Evolutionary conservation across 805 yeast genomes (phyloP).

Genomic region (Grigorovia jiainica): DNA sequence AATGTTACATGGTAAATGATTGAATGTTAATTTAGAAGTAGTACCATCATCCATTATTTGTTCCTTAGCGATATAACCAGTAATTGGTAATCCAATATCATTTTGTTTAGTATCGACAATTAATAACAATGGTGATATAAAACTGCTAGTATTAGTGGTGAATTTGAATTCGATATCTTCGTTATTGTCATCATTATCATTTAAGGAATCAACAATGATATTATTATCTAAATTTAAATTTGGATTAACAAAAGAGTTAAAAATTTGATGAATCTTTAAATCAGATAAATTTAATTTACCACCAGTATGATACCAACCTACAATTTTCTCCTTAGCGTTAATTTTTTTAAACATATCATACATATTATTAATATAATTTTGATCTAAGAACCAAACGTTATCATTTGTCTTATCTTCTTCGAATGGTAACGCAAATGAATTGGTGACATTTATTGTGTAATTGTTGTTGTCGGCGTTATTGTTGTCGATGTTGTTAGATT

Average conservation of each 20-base stretch:
- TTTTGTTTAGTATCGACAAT: conserved; percentile 85
- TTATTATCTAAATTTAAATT: not conserved
- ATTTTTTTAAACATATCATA: conserved; percentile 96
- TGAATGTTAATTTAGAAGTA: conserved; percentile 82
- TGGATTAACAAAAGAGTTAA: conserved; percentile 45
- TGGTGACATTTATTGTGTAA: conserved; percentile 58
- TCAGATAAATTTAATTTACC: conserved; percentile 86
- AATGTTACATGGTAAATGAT: conserved; percentile 84
- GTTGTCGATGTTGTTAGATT: conserved; percentile 9
- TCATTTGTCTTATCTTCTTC: conserved; percentile 93
- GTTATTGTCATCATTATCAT: not conserved
- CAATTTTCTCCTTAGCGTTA: conserved; percentile 89
- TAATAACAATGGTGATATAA: conserved; percentile 53
- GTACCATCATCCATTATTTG: conserved; percentile 96
- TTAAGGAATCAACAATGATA: not conserved
- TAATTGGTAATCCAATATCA: conserved; percentile 86
- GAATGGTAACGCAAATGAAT: conserved; percentile 94
- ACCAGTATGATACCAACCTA: conserved; percentile 99
- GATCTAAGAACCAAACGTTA: conserved; percentile 94
- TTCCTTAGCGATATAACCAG: conserved; percentile 87
- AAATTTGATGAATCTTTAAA: conserved; percentile 80
- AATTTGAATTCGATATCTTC: too few relatives aligned
- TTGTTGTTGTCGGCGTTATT: conserved; percentile 9
- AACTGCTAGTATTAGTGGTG: too few relatives aligned
- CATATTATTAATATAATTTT: conserved; percentile 92